Base-by-base conservation (phyloP, 345 rosid genomes). In the Trapa bicornis region DNA sequence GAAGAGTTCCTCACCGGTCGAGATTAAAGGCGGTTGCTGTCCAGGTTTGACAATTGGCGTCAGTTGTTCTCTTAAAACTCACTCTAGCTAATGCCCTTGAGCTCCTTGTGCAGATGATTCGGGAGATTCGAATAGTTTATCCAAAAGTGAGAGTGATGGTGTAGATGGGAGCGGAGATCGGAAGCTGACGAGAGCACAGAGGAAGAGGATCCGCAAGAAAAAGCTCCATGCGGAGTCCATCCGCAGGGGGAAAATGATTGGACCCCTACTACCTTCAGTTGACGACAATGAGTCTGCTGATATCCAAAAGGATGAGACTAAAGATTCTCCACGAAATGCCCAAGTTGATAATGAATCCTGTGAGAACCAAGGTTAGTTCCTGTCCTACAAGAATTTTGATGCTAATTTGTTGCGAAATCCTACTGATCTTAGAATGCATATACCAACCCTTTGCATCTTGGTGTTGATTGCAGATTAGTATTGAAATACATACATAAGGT, bases 181-280 rank as follows among this genome's bases (percentile, higher is more conserved):
- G 67, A 86, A 83, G 80, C 76, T 77, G 67, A 82, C 79, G 35
- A 74, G 96, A 73, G 84, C 96, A 45, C 89, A 87, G 77, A 87
- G 98, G 74, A 87, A 92, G 77, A 78, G 96, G 72, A 56, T 82
- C 45, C 81, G 93, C 38, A 86, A 78, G 84, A 89, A 75, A 79
- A 86, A 72, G 82, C 81, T 92, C 47, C 87, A 80, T 69, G 89
- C 83, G 61, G 91, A 87, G 53, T 70, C 75, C 39, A 61, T 37
- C 56, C 85, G 86, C 32, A 81, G 86, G n/a, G 71, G 81, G 66
- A 74, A 80, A 63, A 37, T 85, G 0, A 80, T 86, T 22, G 96
- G 95, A 35, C 96, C 96, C n/a, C 62, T 85, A 71, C 73, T 81
- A 74, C 86, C 87, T 54, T 1, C 67, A 8, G 47, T 6, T n/a